Percentiles rank a stretch among this genome's conserved stretches.
Conservation (phyloP, 2,329 filamentous ascomycete genomes). For the Orbilia blumenaviensis region DNA sequence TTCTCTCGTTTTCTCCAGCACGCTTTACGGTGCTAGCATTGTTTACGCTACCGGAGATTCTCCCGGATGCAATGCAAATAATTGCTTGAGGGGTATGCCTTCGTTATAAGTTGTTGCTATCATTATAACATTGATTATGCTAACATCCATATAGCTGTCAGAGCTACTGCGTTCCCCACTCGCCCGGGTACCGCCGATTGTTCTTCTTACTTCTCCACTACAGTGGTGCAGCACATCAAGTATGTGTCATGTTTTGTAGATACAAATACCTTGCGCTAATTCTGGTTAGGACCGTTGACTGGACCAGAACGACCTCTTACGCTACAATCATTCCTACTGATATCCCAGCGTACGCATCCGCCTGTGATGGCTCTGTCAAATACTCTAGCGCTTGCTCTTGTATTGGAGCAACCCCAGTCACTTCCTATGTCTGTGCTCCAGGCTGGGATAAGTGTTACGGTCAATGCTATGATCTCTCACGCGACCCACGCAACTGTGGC, state of each 20-base stretch:
- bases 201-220: constrained; percentile 5
- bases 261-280: neutral
- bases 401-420: constrained; percentile 50
- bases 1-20: neutral
- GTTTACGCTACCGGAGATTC: neutral
- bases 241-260: neutral
- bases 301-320: too few relatives aligned
- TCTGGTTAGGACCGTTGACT: neutral
- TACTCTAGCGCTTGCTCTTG: constrained; percentile 14
- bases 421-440: neutral
- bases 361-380: neutral
- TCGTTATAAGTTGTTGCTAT: neutral
- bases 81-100: constrained; percentile 29
- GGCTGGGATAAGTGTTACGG: neutral
- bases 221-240: neutral
- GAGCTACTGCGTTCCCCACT: constrained; percentile 14
- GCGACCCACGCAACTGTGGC: constrained; percentile 2
- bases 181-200: constrained; percentile 10
- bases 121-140: neutral
- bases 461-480: neutral
- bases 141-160: constrained; percentile 10
- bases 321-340: neutral
- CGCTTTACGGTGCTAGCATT: neutral
- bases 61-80: constrained; percentile 1
- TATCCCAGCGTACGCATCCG: neutral